Conservation (phyloP, 352 stramenopile species). For the Phytophthora megakarya region DNA sequence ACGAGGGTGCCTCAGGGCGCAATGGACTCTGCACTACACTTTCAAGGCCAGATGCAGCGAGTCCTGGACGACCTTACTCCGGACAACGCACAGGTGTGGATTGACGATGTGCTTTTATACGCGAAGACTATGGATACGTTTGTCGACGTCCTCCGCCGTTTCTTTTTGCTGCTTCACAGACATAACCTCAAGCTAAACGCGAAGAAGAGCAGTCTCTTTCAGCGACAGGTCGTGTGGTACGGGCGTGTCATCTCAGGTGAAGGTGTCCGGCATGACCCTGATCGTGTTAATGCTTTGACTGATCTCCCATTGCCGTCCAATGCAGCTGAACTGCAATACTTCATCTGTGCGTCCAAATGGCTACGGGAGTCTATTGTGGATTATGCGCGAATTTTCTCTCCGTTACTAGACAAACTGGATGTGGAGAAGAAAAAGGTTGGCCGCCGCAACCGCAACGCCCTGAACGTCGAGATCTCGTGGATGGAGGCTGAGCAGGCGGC, state of each 20-base stretch:
- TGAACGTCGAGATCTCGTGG: slow-evolving; percentile 9
- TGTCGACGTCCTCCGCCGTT: slow-evolving; percentile 6
- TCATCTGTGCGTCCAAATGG: slow-evolving; percentile 24
- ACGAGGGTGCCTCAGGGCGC: too few species aligned
- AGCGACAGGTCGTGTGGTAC: slow-evolving; percentile 26
- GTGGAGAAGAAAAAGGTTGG: slow-evolving; percentile 1
- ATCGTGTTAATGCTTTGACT: slow-evolving; percentile 1
- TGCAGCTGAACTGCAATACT: slow-evolving; percentile 25
- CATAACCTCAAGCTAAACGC: slow-evolving; percentile 25
- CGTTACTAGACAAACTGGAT: slow-evolving; percentile 20
- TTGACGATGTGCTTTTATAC: slow-evolving; percentile 1
- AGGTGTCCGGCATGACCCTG: slow-evolving; percentile 25
- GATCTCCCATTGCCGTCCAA: slow-evolving; percentile 16
- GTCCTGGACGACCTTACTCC: too few species aligned
- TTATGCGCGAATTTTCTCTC: slow-evolving; percentile 14
- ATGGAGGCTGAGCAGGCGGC: not conserved
- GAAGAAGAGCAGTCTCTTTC: slow-evolving; percentile 24
- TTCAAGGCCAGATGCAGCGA: too few species aligned
- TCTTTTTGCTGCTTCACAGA: slow-evolving; percentile 21
- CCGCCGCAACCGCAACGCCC: slow-evolving; percentile 10
- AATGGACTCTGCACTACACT: too few species aligned
- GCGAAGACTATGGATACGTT: slow-evolving; percentile 10
- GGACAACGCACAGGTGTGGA: too few species aligned
- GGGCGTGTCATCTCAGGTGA: slow-evolving; percentile 20
- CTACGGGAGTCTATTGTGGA: slow-evolving; percentile 24